A percentile compares a stretch with the other conserved stretches of the same genome.
Evolutionary conservation across 495 filamentous ascomycete species (phyloP).

Genomic region (Penicillium diatomitis): DNA sequence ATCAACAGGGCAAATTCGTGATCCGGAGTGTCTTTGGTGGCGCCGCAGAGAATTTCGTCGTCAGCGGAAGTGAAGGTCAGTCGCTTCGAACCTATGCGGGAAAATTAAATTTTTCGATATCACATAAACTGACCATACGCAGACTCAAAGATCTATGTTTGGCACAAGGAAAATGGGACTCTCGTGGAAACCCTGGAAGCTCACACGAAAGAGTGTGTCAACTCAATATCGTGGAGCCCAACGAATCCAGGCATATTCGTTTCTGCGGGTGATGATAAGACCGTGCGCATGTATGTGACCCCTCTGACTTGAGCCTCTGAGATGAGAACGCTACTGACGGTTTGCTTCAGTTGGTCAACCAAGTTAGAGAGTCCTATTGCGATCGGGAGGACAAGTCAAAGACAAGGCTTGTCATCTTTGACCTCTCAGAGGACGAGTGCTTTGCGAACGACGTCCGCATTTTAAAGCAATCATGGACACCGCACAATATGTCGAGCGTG

Average conservation of each 20-base stretch:
- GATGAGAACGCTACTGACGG: slow-evolving; percentile 12
- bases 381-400: slow-evolving; percentile 14
- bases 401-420: slow-evolving; percentile 21
- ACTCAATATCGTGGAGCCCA: slow-evolving; percentile 89
- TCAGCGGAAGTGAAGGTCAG: slow-evolving; percentile 85
- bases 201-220: slow-evolving; percentile 68
- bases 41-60: slow-evolving; percentile 80
- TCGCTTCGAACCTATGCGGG: too few species aligned
- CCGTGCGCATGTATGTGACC: slow-evolving; percentile 66
- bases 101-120: too few species aligned
- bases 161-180: slow-evolving; percentile 74
- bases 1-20: slow-evolving; percentile 60
- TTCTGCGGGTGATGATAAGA: slow-evolving; percentile 79
- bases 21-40: slow-evolving; percentile 83
- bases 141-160: slow-evolving; percentile 80
- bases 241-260: slow-evolving; percentile 77
- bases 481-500: background rate
- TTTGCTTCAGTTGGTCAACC: slow-evolving; percentile 28
- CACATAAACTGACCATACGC: slow-evolving; percentile 4
- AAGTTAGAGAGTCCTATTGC: slow-evolving; percentile 20
- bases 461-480: slow-evolving; percentile 4
- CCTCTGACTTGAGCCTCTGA: background rate
- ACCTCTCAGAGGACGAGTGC: slow-evolving; percentile 34
- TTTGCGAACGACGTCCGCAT: slow-evolving; percentile 32
- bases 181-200: slow-evolving; percentile 68